phyloP scores from a whole-genome alignment of 345 rosid species.

The Populus simonii region DNA sequence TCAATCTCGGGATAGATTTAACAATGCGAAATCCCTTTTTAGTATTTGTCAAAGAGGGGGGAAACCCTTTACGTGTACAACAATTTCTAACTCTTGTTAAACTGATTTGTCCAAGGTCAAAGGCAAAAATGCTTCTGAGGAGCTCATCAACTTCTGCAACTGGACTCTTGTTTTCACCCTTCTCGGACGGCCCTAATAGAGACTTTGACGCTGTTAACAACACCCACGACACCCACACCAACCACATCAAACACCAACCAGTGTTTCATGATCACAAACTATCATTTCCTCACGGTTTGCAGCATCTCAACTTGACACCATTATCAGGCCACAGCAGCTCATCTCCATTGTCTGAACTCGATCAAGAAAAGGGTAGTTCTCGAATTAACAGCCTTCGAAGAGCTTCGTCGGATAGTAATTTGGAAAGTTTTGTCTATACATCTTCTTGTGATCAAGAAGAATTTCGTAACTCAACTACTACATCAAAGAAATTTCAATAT shows the following conservation, averaged over 20 bases:
- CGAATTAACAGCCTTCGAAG: conserved; percentile 17
- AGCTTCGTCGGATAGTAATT: conserved; percentile 32
- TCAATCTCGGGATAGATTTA: background rate
- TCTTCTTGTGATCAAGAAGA: conserved; percentile 17
- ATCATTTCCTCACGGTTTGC: background rate
- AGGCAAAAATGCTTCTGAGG: conserved; percentile 23
- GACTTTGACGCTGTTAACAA: conserved; percentile 1
- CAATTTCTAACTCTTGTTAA: background rate
- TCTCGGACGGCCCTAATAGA: conserved; percentile 16
- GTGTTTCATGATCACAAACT: background rate
- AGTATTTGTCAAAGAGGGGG: background rate
- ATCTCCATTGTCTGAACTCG: conserved; percentile 19
- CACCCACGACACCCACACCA: background rate
- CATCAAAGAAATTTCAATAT: conserved; percentile 14
- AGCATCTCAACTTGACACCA: conserved; percentile 8
- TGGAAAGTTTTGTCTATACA: conserved; percentile 20
- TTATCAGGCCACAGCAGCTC: conserved; percentile 8
- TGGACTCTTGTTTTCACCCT: conserved; percentile 10
- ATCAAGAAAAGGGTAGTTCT: background rate
- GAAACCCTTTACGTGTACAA: background rate
- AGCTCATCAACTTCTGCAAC: conserved; percentile 27
- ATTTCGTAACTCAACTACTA: conserved; percentile 3
- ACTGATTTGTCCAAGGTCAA: background rate
- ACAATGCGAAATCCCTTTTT: too few species aligned
- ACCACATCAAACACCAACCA: background rate